These are phyloP conservation scores for Sistotremastrum niveocremeum DNA, from an alignment of 768 basidiomycete species.

Conservation along the genomic window DNA sequence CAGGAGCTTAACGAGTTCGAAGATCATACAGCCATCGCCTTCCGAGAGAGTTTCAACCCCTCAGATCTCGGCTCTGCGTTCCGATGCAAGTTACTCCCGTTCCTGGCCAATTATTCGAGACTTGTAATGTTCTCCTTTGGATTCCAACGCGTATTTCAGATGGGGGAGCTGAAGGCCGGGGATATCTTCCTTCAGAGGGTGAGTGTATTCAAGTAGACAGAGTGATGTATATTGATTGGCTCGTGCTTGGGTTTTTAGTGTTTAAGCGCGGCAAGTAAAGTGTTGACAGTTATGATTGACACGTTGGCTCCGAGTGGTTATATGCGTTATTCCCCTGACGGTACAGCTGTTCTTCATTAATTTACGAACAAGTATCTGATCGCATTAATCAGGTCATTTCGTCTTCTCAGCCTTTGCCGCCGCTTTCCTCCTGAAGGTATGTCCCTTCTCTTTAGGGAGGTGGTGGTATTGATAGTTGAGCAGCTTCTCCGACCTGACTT, in stretches of 20 bases:
- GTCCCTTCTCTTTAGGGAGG: too few relatives aligned
- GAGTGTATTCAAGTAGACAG: conserved; percentile 13
- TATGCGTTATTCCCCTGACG: conserved; percentile 64
- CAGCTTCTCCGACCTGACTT: conserved; percentile 63
- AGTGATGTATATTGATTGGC: neutral
- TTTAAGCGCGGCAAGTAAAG: conserved; percentile 52
- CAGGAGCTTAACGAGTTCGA: too few relatives aligned
- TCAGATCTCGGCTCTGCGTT: too few relatives aligned
- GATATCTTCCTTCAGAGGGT: conserved; percentile 59
- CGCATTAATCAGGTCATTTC: conserved; percentile 40
- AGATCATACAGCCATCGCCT: too few relatives aligned
- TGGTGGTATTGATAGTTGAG: too few relatives aligned
- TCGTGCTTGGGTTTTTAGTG: conserved; percentile 30
- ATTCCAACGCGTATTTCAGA: conserved; percentile 69
- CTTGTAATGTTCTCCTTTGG: conserved; percentile 83
- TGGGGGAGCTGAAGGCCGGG: conserved; percentile 50
- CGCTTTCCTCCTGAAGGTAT: conserved; percentile 57
- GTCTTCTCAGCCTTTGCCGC: conserved; percentile 72
- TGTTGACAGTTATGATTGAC: conserved; percentile 53
- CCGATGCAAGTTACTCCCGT: too few relatives aligned
- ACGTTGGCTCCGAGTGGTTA: conserved; percentile 56
- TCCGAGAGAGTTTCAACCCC: too few relatives aligned
- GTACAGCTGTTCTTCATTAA: too few relatives aligned
- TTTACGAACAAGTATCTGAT: too few relatives aligned
- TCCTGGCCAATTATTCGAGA: conserved; percentile 37